Evolutionary conservation across 2,329 filamentous ascomycete genomes (phyloP).

Genomic region (Dactylellina parvicollis): DNA sequence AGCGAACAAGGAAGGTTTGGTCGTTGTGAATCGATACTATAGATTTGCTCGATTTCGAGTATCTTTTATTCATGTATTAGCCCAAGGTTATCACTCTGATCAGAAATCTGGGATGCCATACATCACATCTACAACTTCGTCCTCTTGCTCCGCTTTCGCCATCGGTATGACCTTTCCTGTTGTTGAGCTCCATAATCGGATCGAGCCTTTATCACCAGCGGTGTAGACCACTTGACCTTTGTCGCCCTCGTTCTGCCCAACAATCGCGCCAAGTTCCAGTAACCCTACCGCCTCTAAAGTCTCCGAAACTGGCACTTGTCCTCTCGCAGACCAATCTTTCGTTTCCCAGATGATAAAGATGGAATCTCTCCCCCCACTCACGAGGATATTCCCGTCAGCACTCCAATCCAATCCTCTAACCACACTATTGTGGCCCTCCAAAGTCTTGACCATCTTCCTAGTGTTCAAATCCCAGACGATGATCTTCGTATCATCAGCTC

Average conservation of each 20-base stretch:
- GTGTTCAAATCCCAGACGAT: slow-evolving; percentile 91
- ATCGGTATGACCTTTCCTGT: slow-evolving; percentile 80
- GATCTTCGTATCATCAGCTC: slow-evolving; percentile 92
- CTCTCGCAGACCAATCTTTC: slow-evolving; percentile 81
- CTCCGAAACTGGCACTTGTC: slow-evolving; percentile 84
- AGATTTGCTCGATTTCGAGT: slow-evolving; percentile 63
- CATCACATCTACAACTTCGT: slow-evolving; percentile 75
- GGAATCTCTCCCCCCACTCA: slow-evolving; percentile 90
- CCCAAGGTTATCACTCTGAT: neutral
- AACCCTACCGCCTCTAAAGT: slow-evolving; percentile 86
- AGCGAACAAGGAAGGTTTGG: slow-evolving; percentile 83
- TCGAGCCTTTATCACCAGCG: slow-evolving; percentile 81
- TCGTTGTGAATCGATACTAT: slow-evolving; percentile 85
- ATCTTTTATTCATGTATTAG: slow-evolving; percentile 51
- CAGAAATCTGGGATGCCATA: slow-evolving; percentile 57
- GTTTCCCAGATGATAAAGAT: slow-evolving; percentile 93
- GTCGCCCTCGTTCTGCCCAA: slow-evolving; percentile 60
- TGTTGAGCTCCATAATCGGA: slow-evolving; percentile 84
- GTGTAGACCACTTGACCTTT: slow-evolving; percentile 68
- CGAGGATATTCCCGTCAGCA: slow-evolving; percentile 65
- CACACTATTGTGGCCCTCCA: slow-evolving; percentile 94
- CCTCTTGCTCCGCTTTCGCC: slow-evolving; percentile 70
- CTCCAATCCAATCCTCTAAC: slow-evolving; percentile 81
- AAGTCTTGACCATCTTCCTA: slow-evolving; percentile 76
- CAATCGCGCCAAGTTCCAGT: slow-evolving; percentile 73